These are phyloP conservation scores for Clonostachys rosea DNA, from an alignment of 2,329 filamentous ascomycete genomes.

Conservation along the genomic window DNA sequence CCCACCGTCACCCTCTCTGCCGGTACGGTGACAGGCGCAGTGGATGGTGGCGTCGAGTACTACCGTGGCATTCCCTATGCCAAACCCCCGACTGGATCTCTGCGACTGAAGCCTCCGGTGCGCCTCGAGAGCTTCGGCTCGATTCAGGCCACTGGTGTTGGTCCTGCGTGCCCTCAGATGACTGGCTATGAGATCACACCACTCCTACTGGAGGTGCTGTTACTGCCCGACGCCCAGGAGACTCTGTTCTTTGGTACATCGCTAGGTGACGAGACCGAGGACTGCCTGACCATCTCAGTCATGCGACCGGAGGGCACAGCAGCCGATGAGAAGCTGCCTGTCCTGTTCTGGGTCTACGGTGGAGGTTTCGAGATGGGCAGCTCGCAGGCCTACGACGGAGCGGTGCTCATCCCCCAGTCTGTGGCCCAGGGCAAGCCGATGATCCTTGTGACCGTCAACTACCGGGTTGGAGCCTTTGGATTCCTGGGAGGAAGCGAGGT, in stretches of 20 bases:
- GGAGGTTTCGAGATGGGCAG: slow-evolving; percentile 34
- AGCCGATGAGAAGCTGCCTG: slow-evolving; percentile 39
- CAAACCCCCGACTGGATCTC: slow-evolving; percentile 58
- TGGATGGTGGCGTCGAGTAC: slow-evolving; percentile 44
- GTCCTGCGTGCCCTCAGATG: slow-evolving; percentile 70
- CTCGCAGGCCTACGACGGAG: slow-evolving; percentile 28
- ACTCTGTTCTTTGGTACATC: no score
- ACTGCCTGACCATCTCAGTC: slow-evolving; percentile 45
- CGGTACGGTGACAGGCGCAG: no score
- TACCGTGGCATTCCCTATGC: slow-evolving; percentile 77
- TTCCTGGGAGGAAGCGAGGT: slow-evolving; percentile 55
- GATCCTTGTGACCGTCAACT: slow-evolving; percentile 61
- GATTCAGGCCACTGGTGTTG: slow-evolving; percentile 51
- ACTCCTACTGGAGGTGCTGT: slow-evolving; percentile 1
- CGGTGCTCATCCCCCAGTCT: slow-evolving; percentile 22
- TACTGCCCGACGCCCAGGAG: no score
- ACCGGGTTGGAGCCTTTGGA: slow-evolving; percentile 52
- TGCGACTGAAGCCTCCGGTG: slow-evolving; percentile 67
- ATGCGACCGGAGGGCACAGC: slow-evolving; percentile 36
- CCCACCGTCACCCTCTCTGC: no score
- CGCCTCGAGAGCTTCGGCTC: slow-evolving; percentile 53
- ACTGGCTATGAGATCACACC: slow-evolving; percentile 19
- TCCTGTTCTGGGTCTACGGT: slow-evolving; percentile 54
- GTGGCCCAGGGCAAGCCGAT: slow-evolving; percentile 46
- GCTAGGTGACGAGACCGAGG: slow-evolving; percentile 33